Conservation (phyloP, 805 yeast genomes). For the Saccharomyces jurei region DNA sequence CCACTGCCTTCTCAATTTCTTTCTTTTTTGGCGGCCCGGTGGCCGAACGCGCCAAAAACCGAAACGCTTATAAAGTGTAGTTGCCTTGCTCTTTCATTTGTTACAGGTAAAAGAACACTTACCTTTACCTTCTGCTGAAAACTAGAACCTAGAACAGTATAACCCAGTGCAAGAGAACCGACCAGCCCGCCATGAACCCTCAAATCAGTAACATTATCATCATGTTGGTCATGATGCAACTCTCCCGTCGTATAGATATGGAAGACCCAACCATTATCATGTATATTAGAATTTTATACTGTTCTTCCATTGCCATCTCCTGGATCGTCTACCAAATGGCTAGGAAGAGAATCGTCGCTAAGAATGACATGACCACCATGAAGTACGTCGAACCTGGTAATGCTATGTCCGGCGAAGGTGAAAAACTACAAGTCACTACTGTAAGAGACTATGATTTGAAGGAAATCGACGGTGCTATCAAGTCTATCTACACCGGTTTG, state of each 20-base stretch:
- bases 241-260: constrained; percentile 78
- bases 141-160: background rate
- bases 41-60: background rate
- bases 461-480: constrained; percentile 73
- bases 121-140: background rate
- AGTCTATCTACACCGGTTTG: constrained; percentile 75
- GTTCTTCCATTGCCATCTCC: constrained; percentile 56
- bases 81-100: constrained; percentile 1
- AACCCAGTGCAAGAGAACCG: background rate
- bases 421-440: constrained; percentile 78
- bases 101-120: background rate
- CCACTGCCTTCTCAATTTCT: background rate
- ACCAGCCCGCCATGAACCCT: constrained; percentile 57
- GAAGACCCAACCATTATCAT: constrained; percentile 70
- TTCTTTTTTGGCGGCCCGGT: background rate
- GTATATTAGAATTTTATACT: constrained; percentile 69
- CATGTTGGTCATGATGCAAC: constrained; percentile 96
- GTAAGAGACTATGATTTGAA: constrained; percentile 89
- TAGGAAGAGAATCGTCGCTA: constrained; percentile 50
- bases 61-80: constrained; percentile 1
- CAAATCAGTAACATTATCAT: constrained; percentile 76
- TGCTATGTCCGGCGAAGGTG: constrained; percentile 64
- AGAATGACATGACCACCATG: constrained; percentile 85
- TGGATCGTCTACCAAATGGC: constrained; percentile 60
- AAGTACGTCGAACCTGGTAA: constrained; percentile 84